phyloP scores from a whole-genome alignment of 176 grass and related monocot genomes.

The Eremochloa ophiuroides region DNA sequence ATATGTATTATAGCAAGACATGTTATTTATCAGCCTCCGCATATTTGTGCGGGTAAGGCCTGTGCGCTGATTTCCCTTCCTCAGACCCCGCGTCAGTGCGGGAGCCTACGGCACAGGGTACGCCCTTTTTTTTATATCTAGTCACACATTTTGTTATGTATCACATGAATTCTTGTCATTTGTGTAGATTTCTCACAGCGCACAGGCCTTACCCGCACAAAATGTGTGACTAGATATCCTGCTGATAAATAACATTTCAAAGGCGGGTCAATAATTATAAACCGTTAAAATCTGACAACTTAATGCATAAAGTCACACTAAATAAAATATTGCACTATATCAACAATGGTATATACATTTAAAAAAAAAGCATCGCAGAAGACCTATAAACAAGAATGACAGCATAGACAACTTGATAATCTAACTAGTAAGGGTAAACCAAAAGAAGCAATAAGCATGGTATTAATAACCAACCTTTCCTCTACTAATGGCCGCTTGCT shows the following conservation, averaged over 20 bases:
- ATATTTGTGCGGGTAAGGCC: too few species aligned
- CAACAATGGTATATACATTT: neutral
- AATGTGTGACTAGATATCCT: neutral
- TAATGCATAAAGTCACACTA: neutral
- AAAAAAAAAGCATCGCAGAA: neutral
- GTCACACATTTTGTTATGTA: too few species aligned
- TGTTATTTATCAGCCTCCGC: too few species aligned
- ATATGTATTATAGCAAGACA: neutral
- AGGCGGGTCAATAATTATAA: neutral
- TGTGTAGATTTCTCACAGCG: too few species aligned
- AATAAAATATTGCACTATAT: neutral
- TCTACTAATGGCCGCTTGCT: constrained; percentile 70
- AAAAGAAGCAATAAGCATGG: neutral
- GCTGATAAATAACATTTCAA: neutral
- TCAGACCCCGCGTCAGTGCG: too few species aligned
- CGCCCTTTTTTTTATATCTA: too few species aligned
- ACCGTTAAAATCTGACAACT: neutral
- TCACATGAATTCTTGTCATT: too few species aligned
- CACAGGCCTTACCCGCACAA: too few species aligned
- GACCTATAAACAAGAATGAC: neutral
- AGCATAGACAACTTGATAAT: neutral
- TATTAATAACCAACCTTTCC: constrained; percentile 64
- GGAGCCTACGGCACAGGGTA: too few species aligned
- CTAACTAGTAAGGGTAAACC: neutral
- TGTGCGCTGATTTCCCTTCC: too few species aligned